A percentile compares a stretch with the other conserved stretches of the same genome.
Evolutionary conservation across 129 eudicot genomes (phyloP).

Genomic region (Saussurea involucrata): DNA sequence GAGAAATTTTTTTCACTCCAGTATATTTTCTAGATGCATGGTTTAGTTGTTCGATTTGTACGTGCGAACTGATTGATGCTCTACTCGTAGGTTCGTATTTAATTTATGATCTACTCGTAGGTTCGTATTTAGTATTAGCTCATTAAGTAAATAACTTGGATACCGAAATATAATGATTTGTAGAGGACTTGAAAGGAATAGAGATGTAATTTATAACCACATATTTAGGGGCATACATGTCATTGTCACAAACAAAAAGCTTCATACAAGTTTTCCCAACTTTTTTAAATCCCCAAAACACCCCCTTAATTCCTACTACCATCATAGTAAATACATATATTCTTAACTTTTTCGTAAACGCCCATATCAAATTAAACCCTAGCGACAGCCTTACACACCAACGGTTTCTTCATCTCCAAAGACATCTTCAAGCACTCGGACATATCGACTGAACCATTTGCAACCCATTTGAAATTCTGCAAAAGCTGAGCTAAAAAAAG

Average conservation of each 20-base stretch:
- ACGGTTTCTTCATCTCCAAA: conserved; percentile 80
- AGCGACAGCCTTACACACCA: conserved; percentile 77
- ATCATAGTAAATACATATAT: conserved; percentile 3
- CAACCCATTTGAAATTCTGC: conserved; percentile 68
- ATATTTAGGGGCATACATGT: conserved; percentile 3
- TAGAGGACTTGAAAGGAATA: background rate
- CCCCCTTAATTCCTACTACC: background rate
- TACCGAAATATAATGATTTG: background rate
- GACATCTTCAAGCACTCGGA: conserved; percentile 82
- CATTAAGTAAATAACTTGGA: background rate
- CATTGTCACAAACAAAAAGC: conserved; percentile 10
- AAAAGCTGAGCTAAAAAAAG: conserved; percentile 82
- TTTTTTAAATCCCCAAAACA: background rate
- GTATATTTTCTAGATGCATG: too few species aligned
- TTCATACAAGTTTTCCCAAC: background rate
- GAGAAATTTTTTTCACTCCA: background rate
- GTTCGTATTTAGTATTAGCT: background rate
- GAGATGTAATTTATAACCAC: background rate
- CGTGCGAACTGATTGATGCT: too few species aligned
- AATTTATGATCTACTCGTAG: too few species aligned
- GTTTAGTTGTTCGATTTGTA: too few species aligned
- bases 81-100: too few species aligned
- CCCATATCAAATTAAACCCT: conserved; percentile 47
- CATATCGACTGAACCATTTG: conserved; percentile 58
- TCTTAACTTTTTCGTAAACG: background rate